Evolutionary conservation across 129 eudicot species (phyloP).

Genomic region (Mikania micrantha): DNA sequence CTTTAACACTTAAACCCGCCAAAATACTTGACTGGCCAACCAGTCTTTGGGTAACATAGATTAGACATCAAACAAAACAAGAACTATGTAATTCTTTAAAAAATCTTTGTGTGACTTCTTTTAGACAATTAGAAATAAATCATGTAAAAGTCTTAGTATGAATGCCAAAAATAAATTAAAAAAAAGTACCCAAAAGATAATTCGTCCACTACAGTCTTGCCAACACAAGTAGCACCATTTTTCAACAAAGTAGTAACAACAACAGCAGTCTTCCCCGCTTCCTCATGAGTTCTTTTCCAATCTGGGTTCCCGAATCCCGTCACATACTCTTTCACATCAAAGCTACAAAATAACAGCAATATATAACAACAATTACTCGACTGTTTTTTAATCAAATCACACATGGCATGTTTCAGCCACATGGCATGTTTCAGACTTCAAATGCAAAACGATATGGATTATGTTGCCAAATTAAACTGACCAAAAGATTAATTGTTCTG

Average conservation of each 20-base stretch:
- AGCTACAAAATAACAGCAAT: constrained; percentile 34
- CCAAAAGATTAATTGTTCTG: constrained; percentile 11
- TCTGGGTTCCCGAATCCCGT: constrained; percentile 81
- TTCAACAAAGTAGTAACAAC: constrained; percentile 64
- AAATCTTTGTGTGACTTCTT: background rate
- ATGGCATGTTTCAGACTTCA: background rate
- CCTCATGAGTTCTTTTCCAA: constrained; percentile 80
- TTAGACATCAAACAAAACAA: background rate
- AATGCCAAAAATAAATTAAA: background rate
- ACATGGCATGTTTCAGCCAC: too few relatives aligned
- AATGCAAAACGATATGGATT: background rate
- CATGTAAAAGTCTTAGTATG: background rate
- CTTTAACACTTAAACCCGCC: background rate
- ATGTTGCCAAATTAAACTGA: background rate
- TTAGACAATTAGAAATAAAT: background rate
- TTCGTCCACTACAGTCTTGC: constrained; percentile 82
- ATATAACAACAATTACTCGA: background rate
- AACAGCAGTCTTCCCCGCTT: constrained; percentile 68
- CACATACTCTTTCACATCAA: constrained; percentile 78
- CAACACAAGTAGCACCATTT: constrained; percentile 78
- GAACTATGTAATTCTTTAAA: background rate
- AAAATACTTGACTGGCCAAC: background rate
- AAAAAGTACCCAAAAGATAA: constrained; percentile 61
- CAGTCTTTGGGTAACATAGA: background rate
- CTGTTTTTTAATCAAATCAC: background rate